These are phyloP conservation scores for Penicillium sp. DNA, from an alignment of 2,329 filamentous ascomycete species.

Conservation along the genomic window DNA sequence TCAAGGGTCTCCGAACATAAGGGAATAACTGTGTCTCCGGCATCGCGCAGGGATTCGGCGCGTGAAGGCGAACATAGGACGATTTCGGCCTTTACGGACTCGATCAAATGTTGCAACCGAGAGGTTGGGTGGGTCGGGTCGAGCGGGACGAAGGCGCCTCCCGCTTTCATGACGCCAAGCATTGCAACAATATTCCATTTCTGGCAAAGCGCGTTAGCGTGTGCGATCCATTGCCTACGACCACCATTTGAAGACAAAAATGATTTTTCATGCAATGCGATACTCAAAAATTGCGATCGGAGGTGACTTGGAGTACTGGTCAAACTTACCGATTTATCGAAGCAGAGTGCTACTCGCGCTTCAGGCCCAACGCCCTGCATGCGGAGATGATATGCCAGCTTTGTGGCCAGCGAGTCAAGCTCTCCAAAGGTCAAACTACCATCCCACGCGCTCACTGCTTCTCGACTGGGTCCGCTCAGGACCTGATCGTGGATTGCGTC, in stretches of 20 bases:
- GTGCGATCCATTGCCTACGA: constrained; percentile 7
- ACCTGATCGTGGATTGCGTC: constrained; percentile 33
- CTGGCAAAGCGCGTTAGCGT: constrained; percentile 14
- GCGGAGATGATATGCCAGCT: constrained; percentile 32
- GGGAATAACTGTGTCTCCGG: constrained; percentile 24
- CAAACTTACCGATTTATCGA: constrained; percentile 38
- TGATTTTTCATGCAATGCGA: not conserved
- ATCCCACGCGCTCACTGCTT: constrained; percentile 38
- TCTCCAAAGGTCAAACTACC: constrained; percentile 34
- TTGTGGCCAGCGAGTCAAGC: constrained; percentile 34
- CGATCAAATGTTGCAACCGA: constrained; percentile 31
- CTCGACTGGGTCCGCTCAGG: constrained; percentile 28
- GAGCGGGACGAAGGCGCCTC: constrained; percentile 38
- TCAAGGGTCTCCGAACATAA: constrained; percentile 24
- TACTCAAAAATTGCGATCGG: not conserved
- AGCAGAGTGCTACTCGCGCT: constrained; percentile 34
- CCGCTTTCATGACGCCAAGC: constrained; percentile 39
- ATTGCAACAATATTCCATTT: constrained; percentile 41
- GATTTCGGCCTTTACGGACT: constrained; percentile 28
- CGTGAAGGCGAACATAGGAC: constrained; percentile 30
- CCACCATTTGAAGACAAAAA: not conserved
- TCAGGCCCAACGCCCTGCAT: constrained; percentile 38
- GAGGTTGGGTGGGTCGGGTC: constrained; percentile 36
- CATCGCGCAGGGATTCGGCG: constrained; percentile 14
- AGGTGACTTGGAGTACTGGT: too few relatives aligned